Percentiles rank a stretch among this genome's conserved stretches.
These are phyloP conservation scores for Elsinoe fawcettii DNA, from an alignment of 2,329 filamentous ascomycete species.

Conservation along the genomic window DNA sequence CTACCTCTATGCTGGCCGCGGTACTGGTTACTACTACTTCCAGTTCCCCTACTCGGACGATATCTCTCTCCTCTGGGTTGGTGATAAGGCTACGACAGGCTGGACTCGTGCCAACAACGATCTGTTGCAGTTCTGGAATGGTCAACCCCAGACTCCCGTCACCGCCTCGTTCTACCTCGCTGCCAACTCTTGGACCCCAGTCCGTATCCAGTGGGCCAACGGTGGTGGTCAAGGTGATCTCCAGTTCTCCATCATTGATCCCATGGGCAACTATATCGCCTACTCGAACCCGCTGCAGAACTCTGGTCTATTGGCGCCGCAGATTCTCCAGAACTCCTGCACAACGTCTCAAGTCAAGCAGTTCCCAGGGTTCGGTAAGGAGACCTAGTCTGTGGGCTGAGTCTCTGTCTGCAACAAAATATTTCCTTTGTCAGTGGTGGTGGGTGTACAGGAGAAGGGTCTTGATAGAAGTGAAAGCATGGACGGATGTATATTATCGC, in stretches of 20 bases:
- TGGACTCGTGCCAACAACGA: slow-evolving; percentile 18
- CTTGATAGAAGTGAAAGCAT: neutral
- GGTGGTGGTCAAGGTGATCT: slow-evolving; percentile 18
- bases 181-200: slow-evolving; percentile 13
- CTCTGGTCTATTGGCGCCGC: slow-evolving; percentile 14
- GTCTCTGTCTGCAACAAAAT: neutral
- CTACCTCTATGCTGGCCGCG: slow-evolving; percentile 17
- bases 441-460: neutral
- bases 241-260: slow-evolving; percentile 16
- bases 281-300: slow-evolving; percentile 1
- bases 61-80: slow-evolving; percentile 17
- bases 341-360: slow-evolving; percentile 12
- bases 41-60: slow-evolving; percentile 19
- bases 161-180: slow-evolving; percentile 16
- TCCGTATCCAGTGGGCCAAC: slow-evolving; percentile 17
- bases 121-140: slow-evolving; percentile 17
- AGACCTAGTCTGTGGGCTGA: slow-evolving; percentile 5
- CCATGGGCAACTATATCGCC: slow-evolving; percentile 10
- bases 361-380: slow-evolving; percentile 18
- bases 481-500: slow-evolving; percentile 12
- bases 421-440: slow-evolving; percentile 8
- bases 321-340: slow-evolving; percentile 16
- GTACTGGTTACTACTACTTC: slow-evolving; percentile 18
- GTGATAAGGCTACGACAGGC: slow-evolving; percentile 17
- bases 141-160: slow-evolving; percentile 14